A percentile compares a stretch with the other conserved stretches of the same genome.
Conservation (phyloP, 2,329 filamentous ascomycete species). For the Tolypocladium capitatum region DNA sequence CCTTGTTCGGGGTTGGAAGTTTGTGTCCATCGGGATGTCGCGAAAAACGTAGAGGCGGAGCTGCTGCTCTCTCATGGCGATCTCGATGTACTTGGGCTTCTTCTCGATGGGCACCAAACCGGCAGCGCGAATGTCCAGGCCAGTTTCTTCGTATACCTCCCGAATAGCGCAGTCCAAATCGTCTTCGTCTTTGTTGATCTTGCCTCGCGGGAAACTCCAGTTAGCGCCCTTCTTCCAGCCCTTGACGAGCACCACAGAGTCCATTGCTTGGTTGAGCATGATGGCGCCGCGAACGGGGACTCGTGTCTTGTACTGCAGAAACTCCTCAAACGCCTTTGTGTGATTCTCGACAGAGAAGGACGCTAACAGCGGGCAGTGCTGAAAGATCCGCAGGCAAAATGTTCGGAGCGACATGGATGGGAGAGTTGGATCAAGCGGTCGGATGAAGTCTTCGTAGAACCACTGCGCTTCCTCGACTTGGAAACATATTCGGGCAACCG, state of each 20-base stretch:
- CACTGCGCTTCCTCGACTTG: constrained; percentile 99
- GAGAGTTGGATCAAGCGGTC: constrained; percentile 70
- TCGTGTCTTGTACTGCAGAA: constrained; percentile 85
- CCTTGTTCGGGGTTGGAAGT: constrained; percentile 79
- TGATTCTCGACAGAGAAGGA: constrained; percentile 67
- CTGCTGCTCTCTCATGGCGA: constrained; percentile 85
- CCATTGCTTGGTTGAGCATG: constrained; percentile 86
- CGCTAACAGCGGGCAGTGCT: constrained; percentile 81
- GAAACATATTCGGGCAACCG: constrained; percentile 90
- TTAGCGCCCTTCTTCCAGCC: constrained; percentile 95
- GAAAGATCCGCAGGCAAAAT: constrained; percentile 84
- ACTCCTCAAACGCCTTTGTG: constrained; percentile 76
- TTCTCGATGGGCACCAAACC: constrained; percentile 61
- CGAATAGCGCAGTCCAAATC: constrained; percentile 88
- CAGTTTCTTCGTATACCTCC: constrained; percentile 94
- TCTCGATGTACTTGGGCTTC: constrained; percentile 70
- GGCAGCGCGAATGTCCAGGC: constrained; percentile 65
- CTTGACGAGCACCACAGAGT: constrained; percentile 83
- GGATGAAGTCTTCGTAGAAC: constrained; percentile 99
- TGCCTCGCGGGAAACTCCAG: constrained; percentile 94
- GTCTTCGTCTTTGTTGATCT: constrained; percentile 95
- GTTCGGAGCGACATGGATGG: constrained; percentile 74
- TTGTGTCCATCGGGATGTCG: constrained; percentile 71
- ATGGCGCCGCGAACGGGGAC: constrained; percentile 92
- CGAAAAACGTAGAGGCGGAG: constrained; percentile 87